Base-by-base conservation (phyloP, 208 protist species). In the Herpetomonas tarakana region DNA sequence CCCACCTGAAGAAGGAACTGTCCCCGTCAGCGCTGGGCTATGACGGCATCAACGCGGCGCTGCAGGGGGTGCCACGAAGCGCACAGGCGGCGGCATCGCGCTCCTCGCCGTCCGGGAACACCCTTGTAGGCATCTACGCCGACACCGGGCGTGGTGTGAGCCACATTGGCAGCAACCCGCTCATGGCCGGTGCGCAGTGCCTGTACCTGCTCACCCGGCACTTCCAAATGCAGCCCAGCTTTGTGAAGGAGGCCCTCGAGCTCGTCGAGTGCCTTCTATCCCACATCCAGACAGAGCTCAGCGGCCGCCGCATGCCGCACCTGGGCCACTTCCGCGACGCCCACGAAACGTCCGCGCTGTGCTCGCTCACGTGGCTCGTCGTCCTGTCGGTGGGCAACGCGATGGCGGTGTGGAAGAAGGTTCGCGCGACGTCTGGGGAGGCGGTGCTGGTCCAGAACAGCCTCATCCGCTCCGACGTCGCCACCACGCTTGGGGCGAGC, bases 121-220 rank as follows among this genome's bases (percentile, higher is more conserved):
- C 44, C 44, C 44, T 22, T 4, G 19, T 49, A 4, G 22, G 44
- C 19, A 52, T 31, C 11, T 21, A 46, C 46, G 39, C 65, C n/a
- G 64, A 69, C 28, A 27, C 30, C 6, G 58, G 62, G 45, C 52
- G 19, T 38, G 47, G 56, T 26, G 57, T 56, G 19, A 65, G 60
- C 47, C 64, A 61, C 21, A 7, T 35, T 12, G 45, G 35, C 57
- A 52, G 60, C 46, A 86, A 80, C 39, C 71, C 85, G 1, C 50
- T 83, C 51, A 67, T 94, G 58, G 38, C 91, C 27, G 74, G 83
- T 0, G 81, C 83, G 12, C 86, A 95, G 80, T 91, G 79, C 52
- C 68, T 95, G 2, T 87, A 86, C 30, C 70, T 95, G 12, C 51
- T 95, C 47, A 93, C 89, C 24, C 83, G 86, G 16, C 86, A 95